Conservation (phyloP, 805 yeast genomes). For the Teunomyces barrocoloradensis region DNA sequence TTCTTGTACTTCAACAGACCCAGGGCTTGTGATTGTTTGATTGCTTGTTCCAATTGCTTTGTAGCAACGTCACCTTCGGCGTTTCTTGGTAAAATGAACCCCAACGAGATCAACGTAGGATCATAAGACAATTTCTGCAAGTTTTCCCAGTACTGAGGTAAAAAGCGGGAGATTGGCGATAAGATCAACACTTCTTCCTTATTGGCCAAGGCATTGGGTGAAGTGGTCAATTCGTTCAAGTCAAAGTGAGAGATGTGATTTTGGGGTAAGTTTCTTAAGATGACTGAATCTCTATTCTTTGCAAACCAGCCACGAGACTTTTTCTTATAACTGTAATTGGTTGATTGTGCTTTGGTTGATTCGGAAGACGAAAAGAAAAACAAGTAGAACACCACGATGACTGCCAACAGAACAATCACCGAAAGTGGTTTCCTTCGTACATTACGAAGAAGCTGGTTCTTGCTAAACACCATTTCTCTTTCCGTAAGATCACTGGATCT, state of each 20-base stretch:
- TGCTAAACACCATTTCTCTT: conserved; percentile 15
- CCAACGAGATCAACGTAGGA: conserved; percentile 78
- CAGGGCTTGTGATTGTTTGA: conserved; percentile 64
- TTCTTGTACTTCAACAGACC: conserved; percentile 70
- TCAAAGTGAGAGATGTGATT: conserved; percentile 82
- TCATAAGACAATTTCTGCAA: conserved; percentile 75
- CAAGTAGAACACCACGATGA: conserved; percentile 42
- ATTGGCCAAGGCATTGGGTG: conserved; percentile 69
- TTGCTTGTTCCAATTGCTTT: conserved; percentile 66
- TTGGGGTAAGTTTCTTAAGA: conserved; percentile 61
- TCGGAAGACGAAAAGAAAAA: conserved; percentile 30
- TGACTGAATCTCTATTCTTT: conserved; percentile 49
- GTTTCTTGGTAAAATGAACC: conserved; percentile 86
- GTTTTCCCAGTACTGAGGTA: conserved; percentile 86
- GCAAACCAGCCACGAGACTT: conserved; percentile 48
- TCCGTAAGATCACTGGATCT: not conserved
- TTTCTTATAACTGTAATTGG: conserved; percentile 46
- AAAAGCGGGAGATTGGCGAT: conserved; percentile 87
- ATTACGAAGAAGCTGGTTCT: conserved; percentile 42
- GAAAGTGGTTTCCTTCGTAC: conserved; percentile 61
- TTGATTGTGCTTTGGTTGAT: conserved; percentile 13
- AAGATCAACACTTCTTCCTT: conserved; percentile 81
- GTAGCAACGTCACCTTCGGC: conserved; percentile 80
- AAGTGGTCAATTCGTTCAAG: conserved; percentile 71
- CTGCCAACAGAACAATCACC: conserved; percentile 45